Conservation (phyloP, 164 flowering plant species). For the Annona squamosa region DNA sequence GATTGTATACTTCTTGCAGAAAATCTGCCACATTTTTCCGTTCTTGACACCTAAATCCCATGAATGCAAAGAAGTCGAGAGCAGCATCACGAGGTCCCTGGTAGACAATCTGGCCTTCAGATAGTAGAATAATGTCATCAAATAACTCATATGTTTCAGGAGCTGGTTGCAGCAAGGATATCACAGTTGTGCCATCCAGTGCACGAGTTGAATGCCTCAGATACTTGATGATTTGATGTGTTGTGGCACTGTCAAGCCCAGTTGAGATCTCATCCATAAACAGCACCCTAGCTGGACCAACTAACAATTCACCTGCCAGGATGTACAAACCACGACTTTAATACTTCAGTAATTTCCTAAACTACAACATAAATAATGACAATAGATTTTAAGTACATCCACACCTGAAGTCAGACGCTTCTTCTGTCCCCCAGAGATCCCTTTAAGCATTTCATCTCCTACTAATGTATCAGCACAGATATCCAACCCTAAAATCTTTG, state of each 20-base stretch:
- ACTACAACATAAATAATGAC: not conserved
- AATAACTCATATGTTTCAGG: conserved; percentile 95
- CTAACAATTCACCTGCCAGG: conserved; percentile 76
- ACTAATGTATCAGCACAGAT: conserved; percentile 84
- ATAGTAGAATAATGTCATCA: conserved; percentile 86
- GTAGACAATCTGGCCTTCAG: conserved; percentile 87
- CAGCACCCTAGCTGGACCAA: conserved; percentile 87
- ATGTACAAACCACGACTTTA: conserved; percentile 13
- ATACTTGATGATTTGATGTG: conserved; percentile 83
- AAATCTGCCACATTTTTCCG: conserved; percentile 95
- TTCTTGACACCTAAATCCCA: conserved; percentile 89
- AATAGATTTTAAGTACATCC: not conserved
- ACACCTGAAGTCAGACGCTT: conserved; percentile 92
- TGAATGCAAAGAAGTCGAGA: conserved; percentile 60
- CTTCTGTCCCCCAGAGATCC: conserved; percentile 96
- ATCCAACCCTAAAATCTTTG: conserved; percentile 94
- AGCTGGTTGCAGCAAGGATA: conserved; percentile 93
- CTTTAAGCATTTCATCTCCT: conserved; percentile 94
- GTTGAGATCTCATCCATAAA: conserved; percentile 99
- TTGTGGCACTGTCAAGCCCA: conserved; percentile 96
- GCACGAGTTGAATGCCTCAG: conserved; percentile 75
- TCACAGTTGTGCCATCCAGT: conserved; percentile 78
- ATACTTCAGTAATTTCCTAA: conserved; percentile 9
- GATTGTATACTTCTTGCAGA: conserved; percentile 83
- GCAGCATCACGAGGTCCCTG: conserved; percentile 82